A percentile compares a stretch with the other conserved stretches of the same genome.
These are phyloP conservation scores for Linnemannia zychae DNA, from an alignment of 192 early-diverging fungal species.

Conservation along the genomic window DNA sequence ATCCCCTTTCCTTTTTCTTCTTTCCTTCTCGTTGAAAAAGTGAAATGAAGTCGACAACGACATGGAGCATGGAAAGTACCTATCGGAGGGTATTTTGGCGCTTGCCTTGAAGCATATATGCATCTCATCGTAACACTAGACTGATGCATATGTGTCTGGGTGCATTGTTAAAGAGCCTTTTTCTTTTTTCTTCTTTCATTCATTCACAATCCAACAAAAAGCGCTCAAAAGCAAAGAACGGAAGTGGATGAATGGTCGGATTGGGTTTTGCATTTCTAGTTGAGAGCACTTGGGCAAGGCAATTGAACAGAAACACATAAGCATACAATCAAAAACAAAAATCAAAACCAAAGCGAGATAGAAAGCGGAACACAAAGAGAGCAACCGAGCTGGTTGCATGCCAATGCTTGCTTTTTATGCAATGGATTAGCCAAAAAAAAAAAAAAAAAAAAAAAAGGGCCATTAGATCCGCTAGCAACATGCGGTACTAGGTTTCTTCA, in stretches of 20 bases:
- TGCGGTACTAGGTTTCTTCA: no score
- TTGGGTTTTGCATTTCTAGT: neutral
- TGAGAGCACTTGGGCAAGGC: neutral
- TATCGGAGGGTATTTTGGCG: neutral
- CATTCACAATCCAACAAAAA: neutral
- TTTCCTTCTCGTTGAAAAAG: neutral
- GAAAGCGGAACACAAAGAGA: neutral
- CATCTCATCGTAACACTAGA: neutral
- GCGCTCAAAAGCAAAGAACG: neutral
- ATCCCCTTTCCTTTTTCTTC: neutral
- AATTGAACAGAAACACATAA: constrained; percentile 1
- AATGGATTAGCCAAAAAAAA: no score
- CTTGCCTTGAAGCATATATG: no score
- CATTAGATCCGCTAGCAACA: no score
- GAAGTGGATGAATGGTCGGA: neutral
- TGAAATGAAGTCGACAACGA: neutral
- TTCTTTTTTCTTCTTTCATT: no score
- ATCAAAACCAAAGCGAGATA: no score
- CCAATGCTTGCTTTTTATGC: no score
- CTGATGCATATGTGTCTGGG: no score
- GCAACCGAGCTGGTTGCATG: neutral
- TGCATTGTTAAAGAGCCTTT: no score
- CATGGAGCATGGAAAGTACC: neutral
- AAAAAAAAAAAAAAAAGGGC: no score
- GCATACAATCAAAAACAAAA: neutral